Percentiles rank a stretch among this genome's conserved stretches.
Conservation (phyloP, 225 moss, liverwort and hornwort genomes). For the Asterella californica region DNA sequence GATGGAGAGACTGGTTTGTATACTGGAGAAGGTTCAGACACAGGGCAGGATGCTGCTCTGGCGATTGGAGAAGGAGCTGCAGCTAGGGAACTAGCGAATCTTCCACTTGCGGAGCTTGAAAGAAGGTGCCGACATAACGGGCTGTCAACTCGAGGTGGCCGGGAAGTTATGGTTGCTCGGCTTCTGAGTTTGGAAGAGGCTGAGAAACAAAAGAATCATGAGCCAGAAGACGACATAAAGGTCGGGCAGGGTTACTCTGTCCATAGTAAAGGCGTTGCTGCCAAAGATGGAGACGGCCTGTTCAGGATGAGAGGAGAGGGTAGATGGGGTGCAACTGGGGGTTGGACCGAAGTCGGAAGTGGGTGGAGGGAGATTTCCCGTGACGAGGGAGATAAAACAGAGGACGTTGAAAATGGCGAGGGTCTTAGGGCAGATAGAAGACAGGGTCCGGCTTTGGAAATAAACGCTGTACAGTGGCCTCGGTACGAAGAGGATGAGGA, state of each 20-base stretch:
- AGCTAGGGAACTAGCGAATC: constrained; percentile 88
- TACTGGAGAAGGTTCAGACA: constrained; percentile 53
- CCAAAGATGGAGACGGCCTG: constrained; percentile 51
- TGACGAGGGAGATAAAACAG: constrained; percentile 54
- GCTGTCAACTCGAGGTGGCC: constrained; percentile 84
- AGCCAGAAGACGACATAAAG: constrained; percentile 81
- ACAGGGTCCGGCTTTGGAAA: constrained; percentile 34
- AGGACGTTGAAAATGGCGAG: constrained; percentile 60
- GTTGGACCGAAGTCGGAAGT: constrained; percentile 83
- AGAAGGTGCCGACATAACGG: constrained; percentile 96
- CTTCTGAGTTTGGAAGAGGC: constrained; percentile 96
- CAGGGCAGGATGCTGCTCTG: constrained; percentile 87
- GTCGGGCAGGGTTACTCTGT: constrained; percentile 54
- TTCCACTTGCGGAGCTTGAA: constrained; percentile 90
- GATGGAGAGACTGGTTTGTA: constrained; percentile 53
- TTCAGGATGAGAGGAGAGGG: constrained; percentile 61
- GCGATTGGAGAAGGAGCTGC: constrained; percentile 99
- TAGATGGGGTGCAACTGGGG: constrained; percentile 52
- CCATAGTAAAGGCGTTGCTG: constrained; percentile 38
- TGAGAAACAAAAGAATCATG: constrained; percentile 95
- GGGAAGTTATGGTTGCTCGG: constrained; percentile 92
- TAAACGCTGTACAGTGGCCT: constrained; percentile 44
- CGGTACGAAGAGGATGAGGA: constrained; percentile 62
- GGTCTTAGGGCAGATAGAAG: constrained; percentile 43
- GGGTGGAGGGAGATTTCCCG: constrained; percentile 93